Conservation (phyloP, 2,329 filamentous ascomycete genomes). For the Alternaria triticina region DNA sequence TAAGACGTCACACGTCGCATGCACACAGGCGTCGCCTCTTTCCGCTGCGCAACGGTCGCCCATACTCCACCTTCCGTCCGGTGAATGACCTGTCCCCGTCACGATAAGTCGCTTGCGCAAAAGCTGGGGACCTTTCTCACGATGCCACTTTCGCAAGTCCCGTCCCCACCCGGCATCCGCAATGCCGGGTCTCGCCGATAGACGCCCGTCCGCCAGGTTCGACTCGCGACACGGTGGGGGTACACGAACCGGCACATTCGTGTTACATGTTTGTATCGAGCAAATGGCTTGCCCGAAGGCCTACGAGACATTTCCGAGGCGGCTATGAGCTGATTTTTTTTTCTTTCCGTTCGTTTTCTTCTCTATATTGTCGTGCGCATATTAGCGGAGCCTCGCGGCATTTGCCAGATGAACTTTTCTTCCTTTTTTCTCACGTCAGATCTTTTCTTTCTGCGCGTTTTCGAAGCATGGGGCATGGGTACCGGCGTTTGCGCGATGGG, state of each 20-base stretch:
- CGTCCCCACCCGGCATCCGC: constrained; percentile 4
- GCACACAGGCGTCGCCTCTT: background rate
- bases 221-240: background rate
- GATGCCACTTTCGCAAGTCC: background rate
- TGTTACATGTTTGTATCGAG: constrained; percentile 5
- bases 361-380: constrained; percentile 1
- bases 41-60: background rate
- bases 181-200: constrained; percentile 17
- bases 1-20: background rate
- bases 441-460: background rate
- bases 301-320: background rate
- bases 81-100: background rate
- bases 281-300: background rate
- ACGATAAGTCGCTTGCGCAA: background rate
- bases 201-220: background rate
- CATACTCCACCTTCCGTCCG: background rate
- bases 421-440: background rate
- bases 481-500: background rate
- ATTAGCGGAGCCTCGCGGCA: constrained; percentile 1
- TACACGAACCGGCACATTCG: background rate
- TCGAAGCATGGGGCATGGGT: background rate
- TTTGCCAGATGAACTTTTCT: background rate
- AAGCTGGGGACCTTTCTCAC: background rate
- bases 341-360: background rate
- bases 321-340: background rate